phyloP scores from a whole-genome alignment of 371 early-diverging fungal species.

The Lichtheimia ramosa region DNA sequence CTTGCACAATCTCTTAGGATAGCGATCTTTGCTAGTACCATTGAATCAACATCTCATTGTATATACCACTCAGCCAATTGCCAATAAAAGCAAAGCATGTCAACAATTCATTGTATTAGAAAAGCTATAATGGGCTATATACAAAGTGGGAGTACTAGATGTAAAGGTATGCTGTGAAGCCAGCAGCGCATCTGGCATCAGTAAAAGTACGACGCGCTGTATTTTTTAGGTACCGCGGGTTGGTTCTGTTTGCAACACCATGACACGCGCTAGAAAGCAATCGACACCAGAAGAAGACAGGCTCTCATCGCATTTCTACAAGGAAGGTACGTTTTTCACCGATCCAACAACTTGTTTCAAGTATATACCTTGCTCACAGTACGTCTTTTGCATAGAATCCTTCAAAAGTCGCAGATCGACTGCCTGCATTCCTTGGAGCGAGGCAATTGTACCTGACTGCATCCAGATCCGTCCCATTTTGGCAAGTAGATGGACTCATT shows the following conservation, averaged over 20 bases:
- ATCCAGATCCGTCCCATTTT: constrained; percentile 25
- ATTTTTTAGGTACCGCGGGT: too few species aligned
- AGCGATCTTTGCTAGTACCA: too few species aligned
- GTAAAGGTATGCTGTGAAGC: too few species aligned
- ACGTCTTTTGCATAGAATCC: background rate
- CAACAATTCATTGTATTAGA: too few species aligned
- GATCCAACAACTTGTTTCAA: background rate
- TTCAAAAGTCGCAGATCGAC: background rate
- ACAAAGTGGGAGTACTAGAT: too few species aligned
- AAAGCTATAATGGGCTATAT: too few species aligned
- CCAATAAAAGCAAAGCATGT: too few species aligned
- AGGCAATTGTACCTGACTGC: constrained; percentile 19
- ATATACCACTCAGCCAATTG: too few species aligned
- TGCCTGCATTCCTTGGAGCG: constrained; percentile 12
- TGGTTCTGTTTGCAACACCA: constrained; percentile 1
- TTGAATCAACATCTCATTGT: too few species aligned
- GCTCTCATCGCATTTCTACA: constrained; percentile 38
- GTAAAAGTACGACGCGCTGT: too few species aligned
- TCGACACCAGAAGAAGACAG: constrained; percentile 38
- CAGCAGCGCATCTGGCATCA: too few species aligned
- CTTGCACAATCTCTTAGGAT: too few species aligned
- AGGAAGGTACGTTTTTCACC: constrained; percentile 32
- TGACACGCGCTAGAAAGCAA: constrained; percentile 31
- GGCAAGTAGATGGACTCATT: constrained; percentile 12
- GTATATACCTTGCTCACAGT: background rate